A percentile compares a stretch with the other conserved stretches of the same genome.
phyloP scores from a whole-genome alignment of 306 rosid species.

The peach (Prunus persica) region Prunus_persica_NCBIv2 NC_034011.1:25856001-25856500 shows the following conservation, averaged over 20 bases:
- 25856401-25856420: not conserved
- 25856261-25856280: not conserved
- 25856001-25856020: no score
- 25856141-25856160: not conserved
- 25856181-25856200: not conserved
- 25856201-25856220: slow-evolving; percentile 18
- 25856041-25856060: no score
- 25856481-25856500: not conserved
- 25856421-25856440: no score
- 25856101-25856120: no score
- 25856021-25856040: no score
- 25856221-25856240: slow-evolving; percentile 2
- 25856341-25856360: slow-evolving; percentile 17
- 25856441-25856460: not conserved
- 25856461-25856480: not conserved
- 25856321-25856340: not conserved
- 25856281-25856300: not conserved
- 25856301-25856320: no score
- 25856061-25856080: no score
- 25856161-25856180: not conserved
- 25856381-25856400: not conserved
- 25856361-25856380: not conserved
- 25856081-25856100: no score
- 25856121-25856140: no score
- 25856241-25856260: slow-evolving; percentile 41